Evolutionary conservation across 495 filamentous ascomycete species (phyloP), one percentile per base, ranked within the genome.

Genomic region (Annulohypoxylon stygium): DNA sequence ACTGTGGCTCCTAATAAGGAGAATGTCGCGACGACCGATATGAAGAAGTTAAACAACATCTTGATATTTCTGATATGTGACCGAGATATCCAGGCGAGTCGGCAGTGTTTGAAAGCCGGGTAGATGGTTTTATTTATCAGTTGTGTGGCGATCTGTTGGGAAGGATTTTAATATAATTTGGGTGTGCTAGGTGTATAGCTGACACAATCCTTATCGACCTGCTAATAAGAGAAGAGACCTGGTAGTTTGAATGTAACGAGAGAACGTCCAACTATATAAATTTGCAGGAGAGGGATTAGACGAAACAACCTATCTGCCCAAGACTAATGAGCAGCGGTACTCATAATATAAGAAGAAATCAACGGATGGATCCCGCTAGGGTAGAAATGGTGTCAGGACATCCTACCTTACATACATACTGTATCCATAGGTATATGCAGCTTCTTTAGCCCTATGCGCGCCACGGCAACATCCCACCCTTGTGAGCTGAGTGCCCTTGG

Each of bases 31-130:
- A 77, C 58, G 37, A 58, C 33, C 1, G 75, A 59, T 50, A 78
- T 58, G 65, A 80, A 25, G 30, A 74, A 8, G 33, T 69, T 69
- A 41, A 78, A 70, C 30, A 74, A 65, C 77, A 79, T 79, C 63
- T 76, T 23, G 57, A 20, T n/a, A 8, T 2, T 59, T 60, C 39
- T 18, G 37, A 16, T 65, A 54, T 47, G 45, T 48, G 50, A 39
- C 39, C 43, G 20, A 55, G 34, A 66, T 54, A 64, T 62, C 50
- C 63, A 63, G 51, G 26, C 26, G 16, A 43, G 23, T 50, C 7
- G 23, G 23, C 12, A 5, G 43, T 36, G 26, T 37, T 11, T 33
- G 55, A 23, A 61, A 55, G 6, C 11, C 30, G 61, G 65, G 54
- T 61, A 66, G 61, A 11, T 23, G 58, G 12, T 45, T 69, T 50